Conservation (phyloP, 306 rosid genomes). For the cucumber (Cucumis sativus) region Cucumber_9930_V3 NC_026656.2:10176001-10176500, state of each 20-base stretch:
- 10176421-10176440: not conserved
- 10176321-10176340: constrained; percentile 60
- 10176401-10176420: constrained; percentile 51
- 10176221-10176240: too few relatives aligned
- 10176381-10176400: constrained; percentile 91
- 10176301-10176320: constrained; percentile 32
- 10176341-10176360: constrained; percentile 81
- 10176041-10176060: not conserved
- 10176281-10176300: not conserved
- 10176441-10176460: constrained; percentile 4
- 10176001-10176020: not conserved
- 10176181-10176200: too few relatives aligned
- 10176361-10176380: constrained; percentile 82
- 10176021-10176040: not conserved
- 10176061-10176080: not conserved
- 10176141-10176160: too few relatives aligned
- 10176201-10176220: too few relatives aligned
- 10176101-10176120: too few relatives aligned
- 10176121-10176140: too few relatives aligned
- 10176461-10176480: not conserved
- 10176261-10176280: not conserved
- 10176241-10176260: too few relatives aligned
- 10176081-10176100: not conserved
- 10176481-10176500: not conserved
- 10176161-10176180: too few relatives aligned